Conservation (phyloP, 1,284 basidiomycete genomes). For the Boletus albobrunnescens region DNA sequence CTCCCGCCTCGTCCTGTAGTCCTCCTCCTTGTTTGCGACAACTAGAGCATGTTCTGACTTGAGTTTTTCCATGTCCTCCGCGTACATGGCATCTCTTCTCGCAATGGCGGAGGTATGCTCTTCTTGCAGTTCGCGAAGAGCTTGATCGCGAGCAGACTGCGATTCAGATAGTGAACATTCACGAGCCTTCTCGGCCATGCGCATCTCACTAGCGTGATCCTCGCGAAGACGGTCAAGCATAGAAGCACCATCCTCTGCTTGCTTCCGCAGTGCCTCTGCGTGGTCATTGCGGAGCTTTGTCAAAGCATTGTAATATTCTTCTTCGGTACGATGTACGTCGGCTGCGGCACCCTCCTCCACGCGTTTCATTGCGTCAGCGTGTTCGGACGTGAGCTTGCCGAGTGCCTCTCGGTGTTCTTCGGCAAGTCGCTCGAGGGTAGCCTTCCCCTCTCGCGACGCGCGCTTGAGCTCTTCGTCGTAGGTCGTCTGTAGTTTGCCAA, state of each 20-base stretch:
- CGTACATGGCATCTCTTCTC: constrained; percentile 60
- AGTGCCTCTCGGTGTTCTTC: constrained; percentile 53
- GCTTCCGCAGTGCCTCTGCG: constrained; percentile 55
- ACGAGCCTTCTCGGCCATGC: constrained; percentile 68
- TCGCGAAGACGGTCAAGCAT: constrained; percentile 63
- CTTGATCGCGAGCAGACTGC: constrained; percentile 57
- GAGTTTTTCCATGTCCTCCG: constrained; percentile 58
- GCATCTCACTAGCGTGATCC: constrained; percentile 65
- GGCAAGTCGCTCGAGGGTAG: constrained; percentile 41
- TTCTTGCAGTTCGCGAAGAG: constrained; percentile 60
- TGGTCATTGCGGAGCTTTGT: constrained; percentile 70
- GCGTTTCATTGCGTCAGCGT: constrained; percentile 51
- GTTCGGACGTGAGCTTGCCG: constrained; percentile 49
- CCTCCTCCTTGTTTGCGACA: constrained; percentile 55
- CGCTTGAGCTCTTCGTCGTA: constrained; percentile 48
- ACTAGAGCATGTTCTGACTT: constrained; percentile 57
- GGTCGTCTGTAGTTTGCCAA: constrained; percentile 46
- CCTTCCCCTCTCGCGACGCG: constrained; percentile 47
- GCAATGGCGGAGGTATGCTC: constrained; percentile 62
- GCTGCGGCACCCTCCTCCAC: constrained; percentile 56
- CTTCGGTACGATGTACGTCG: constrained; percentile 62
- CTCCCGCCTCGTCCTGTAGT: constrained; percentile 45
- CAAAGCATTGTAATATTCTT: constrained; percentile 74
- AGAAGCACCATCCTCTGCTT: constrained; percentile 55
- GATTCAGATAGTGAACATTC: constrained; percentile 71